These are phyloP conservation scores for Begonia loranthoides DNA, from an alignment of 306 rosid genomes.

Conservation along the genomic window DNA sequence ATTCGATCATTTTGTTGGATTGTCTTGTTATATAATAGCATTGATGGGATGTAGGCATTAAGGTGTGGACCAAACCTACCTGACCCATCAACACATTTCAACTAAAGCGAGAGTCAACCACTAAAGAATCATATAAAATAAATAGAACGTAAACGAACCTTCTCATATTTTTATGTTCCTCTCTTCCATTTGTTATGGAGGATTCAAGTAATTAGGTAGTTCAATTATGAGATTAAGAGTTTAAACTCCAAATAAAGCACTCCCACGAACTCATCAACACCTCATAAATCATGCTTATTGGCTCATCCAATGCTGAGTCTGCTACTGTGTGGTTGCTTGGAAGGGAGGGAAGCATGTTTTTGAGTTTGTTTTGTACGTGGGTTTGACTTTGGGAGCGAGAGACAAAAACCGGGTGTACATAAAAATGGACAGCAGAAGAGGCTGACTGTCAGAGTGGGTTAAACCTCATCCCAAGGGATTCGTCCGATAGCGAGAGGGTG, in stretches of 20 bases:
- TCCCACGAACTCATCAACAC: too few species aligned
- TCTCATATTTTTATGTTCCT: neutral
- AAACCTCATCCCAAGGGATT: slow-evolving; percentile 21
- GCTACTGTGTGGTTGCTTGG: slow-evolving; percentile 33
- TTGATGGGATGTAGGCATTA: slow-evolving; percentile 36
- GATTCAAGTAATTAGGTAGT: neutral
- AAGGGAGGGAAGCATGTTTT: slow-evolving; percentile 26
- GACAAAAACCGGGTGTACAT: slow-evolving; percentile 13
- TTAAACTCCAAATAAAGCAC: neutral
- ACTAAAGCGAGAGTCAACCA: slow-evolving; percentile 58
- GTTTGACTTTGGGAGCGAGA: slow-evolving; percentile 49
- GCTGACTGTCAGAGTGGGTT: slow-evolving; percentile 41
- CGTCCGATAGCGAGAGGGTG: slow-evolving; percentile 20
- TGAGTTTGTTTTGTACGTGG: slow-evolving; percentile 25
- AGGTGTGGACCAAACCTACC: slow-evolving; percentile 40
- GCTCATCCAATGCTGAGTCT: slow-evolving; percentile 6
- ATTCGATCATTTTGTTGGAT: slow-evolving; percentile 22
- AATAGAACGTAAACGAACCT: neutral
- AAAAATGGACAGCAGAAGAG: slow-evolving; percentile 8
- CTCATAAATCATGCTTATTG: neutral
- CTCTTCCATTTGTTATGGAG: slow-evolving; percentile 1
- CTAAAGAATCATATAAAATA: slow-evolving; percentile 29
- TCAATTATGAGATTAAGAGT: neutral
- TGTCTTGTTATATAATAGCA: slow-evolving; percentile 31
- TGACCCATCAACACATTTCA: slow-evolving; percentile 34